These are phyloP conservation scores for Apophysomyces ossiformis DNA, from an alignment of 371 early-diverging fungal species.

Conservation along the genomic window DNA sequence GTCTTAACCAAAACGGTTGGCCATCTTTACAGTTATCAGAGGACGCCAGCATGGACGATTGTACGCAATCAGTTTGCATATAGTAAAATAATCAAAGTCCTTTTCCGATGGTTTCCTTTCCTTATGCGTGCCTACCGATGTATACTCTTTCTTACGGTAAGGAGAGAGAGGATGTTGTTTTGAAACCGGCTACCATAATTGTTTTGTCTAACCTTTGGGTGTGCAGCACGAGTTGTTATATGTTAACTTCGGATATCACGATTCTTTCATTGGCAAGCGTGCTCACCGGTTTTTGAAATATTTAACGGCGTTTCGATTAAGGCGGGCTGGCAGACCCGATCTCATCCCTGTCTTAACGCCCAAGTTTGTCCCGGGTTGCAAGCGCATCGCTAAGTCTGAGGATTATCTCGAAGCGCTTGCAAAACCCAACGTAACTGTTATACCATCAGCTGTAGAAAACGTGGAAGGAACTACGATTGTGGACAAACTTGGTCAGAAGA, in stretches of 20 bases:
- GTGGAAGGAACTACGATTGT: constrained; percentile 49
- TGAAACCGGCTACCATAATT: too few species aligned
- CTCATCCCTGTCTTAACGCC: constrained; percentile 22
- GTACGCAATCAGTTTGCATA: constrained; percentile 17
- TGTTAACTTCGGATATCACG: constrained; percentile 19
- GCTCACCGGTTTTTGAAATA: not conserved
- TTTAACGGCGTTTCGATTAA: constrained; percentile 17
- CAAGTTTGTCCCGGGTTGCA: constrained; percentile 55
- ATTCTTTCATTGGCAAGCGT: not conserved
- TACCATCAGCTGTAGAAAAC: constrained; percentile 38
- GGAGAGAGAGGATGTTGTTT: too few species aligned
- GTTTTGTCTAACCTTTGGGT: not conserved
- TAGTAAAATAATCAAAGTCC: constrained; percentile 10
- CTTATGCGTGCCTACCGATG: constrained; percentile 25
- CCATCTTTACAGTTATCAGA: constrained; percentile 55
- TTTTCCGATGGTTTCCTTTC: constrained; percentile 27
- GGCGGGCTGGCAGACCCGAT: constrained; percentile 21
- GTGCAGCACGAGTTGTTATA: constrained; percentile 21
- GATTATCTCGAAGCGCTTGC: constrained; percentile 53
- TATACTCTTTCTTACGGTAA: constrained; percentile 18
- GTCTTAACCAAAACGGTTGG: constrained; percentile 45
- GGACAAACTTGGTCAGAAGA: constrained; percentile 38
- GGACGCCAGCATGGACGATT: constrained; percentile 53
- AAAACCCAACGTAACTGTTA: constrained; percentile 49
- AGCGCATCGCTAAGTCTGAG: constrained; percentile 58